Conservation (phyloP, 106 monocot species). For the Acorus gramineus region DNA sequence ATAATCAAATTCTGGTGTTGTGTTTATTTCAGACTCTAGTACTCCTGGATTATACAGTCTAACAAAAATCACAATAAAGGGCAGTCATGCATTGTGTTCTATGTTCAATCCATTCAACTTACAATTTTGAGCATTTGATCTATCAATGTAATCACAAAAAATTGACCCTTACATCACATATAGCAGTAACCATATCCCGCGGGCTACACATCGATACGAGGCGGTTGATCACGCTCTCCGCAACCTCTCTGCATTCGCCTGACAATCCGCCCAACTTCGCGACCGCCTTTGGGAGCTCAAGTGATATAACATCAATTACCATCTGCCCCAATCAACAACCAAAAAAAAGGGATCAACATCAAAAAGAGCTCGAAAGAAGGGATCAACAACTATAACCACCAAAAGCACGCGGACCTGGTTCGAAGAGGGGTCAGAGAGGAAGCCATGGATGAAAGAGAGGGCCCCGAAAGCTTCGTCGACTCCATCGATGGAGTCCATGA, state of each 20-base stretch:
- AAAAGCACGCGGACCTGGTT: slow-evolving; percentile 30
- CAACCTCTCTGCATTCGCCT: slow-evolving; percentile 30
- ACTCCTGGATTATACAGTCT: too few relatives aligned
- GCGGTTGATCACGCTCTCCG: slow-evolving; percentile 34
- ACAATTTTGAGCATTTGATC: too few relatives aligned
- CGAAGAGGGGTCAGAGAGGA: slow-evolving; percentile 34
- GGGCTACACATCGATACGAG: slow-evolving; percentile 57
- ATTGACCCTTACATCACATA: slow-evolving; percentile 56
- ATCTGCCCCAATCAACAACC: slow-evolving; percentile 18
- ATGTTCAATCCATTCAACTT: too few relatives aligned
- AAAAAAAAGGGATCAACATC: slow-evolving; percentile 1
- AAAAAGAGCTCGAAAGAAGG: neutral
- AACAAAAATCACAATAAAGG: too few relatives aligned
- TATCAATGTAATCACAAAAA: neutral
- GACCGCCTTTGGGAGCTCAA: slow-evolving; percentile 60
- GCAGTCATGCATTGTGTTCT: too few relatives aligned
- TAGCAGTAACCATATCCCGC: slow-evolving; percentile 64
- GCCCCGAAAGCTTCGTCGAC: slow-evolving; percentile 16
- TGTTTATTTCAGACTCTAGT: too few relatives aligned
- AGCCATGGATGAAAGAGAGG: slow-evolving; percentile 43
- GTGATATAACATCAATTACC: slow-evolving; percentile 55
- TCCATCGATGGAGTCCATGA: slow-evolving; percentile 39
- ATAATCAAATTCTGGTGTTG: too few relatives aligned
- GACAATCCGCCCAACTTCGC: slow-evolving; percentile 49
- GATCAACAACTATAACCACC: neutral